Evolutionary conservation across 2,329 filamentous ascomycete genomes (phyloP).

Genomic region (Rutstroemia sp.): DNA sequence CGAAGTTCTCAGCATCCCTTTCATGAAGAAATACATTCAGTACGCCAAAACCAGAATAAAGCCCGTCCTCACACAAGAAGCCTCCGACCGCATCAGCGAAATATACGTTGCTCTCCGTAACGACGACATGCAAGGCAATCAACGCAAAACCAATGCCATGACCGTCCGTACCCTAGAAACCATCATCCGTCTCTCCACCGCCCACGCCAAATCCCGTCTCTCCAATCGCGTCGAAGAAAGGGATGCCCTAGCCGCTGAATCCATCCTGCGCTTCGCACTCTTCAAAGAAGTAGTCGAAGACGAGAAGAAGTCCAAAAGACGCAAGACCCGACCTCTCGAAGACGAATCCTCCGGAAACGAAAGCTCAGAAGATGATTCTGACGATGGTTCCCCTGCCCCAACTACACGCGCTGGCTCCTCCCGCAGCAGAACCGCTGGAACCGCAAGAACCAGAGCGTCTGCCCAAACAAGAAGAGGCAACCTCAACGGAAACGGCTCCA

Average conservation of each 20-base stretch:
- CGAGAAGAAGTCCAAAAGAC: conserved; percentile 76
- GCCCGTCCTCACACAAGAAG: conserved; percentile 83
- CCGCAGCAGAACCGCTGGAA: conserved; percentile 27
- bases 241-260: conserved; percentile 81
- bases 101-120: conserved; percentile 91
- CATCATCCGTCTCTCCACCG: conserved; percentile 93
- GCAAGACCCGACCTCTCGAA: conserved; percentile 56
- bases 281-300: conserved; percentile 90
- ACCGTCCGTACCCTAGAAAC: conserved; percentile 97
- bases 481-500: conserved; percentile 13
- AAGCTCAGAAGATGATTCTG: conserved; percentile 40
- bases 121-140: conserved; percentile 90
- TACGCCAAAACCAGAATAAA: conserved; percentile 91
- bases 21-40: conserved; percentile 99
- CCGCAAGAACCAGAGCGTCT: conserved; percentile 28
- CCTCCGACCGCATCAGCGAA: conserved; percentile 83
- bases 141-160: conserved; percentile 87
- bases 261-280: conserved; percentile 84
- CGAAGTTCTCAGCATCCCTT: conserved; percentile 90
- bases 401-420: conserved; percentile 24
- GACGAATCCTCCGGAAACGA: conserved; percentile 54
- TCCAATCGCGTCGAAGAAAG: conserved; percentile 83
- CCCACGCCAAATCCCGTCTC: conserved; percentile 86
- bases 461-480: conserved; percentile 25
- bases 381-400: conserved; percentile 22